Base-by-base conservation (phyloP, 192 early-diverging fungal species). In the Coemansia sp. region DNA sequence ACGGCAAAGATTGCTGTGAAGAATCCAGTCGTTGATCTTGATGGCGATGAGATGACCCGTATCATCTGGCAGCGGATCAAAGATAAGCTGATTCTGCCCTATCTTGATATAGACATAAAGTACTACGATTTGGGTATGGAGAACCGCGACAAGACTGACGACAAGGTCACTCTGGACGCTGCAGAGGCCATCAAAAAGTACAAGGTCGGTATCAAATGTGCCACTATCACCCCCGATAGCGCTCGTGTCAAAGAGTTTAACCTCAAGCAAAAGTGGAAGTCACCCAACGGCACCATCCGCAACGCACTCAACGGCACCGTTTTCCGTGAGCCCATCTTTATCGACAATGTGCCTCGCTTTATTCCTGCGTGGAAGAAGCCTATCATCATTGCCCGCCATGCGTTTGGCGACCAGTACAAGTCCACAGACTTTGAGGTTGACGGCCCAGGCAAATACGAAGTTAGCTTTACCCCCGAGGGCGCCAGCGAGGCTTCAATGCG, bases 41-140 rank as follows among this genome's bases (percentile, higher is more conserved):
- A 98, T 73, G 97, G 97, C 66, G 97, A 99, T 82, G 97, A 99
- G 86, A 98, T 98, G 95, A 99, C 97, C 43, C 86, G 97, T 71
- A 98, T 99, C 84, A 92, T 99, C 82, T 96, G 93, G 93, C 86
- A 91, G 76, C 85, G 88, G 81, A 97, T 96, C 84, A 93, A 94
- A 79, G 95, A 98, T 74, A 67, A 92, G 88, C 86, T 94, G 22
- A 90, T 95, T 70, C 83, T 95, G 41, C 95, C 95, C 14, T 93
- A 93, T 69, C 75, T 94, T 62, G 87, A 95, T 63, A 72, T 95
- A 51, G 92, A 94, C 68, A 95, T 97, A 88, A 94, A 95, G 90
- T 98, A 97, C 88, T 98, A 88, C 76, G 96, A 98, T 77, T 85
- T 98, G 68, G 90, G 93, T 60, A 88, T 98, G 74, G 90, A 94